phyloP scores from a whole-genome alignment of 441 rosid species.

The Syzygium syzygioides region DNA sequence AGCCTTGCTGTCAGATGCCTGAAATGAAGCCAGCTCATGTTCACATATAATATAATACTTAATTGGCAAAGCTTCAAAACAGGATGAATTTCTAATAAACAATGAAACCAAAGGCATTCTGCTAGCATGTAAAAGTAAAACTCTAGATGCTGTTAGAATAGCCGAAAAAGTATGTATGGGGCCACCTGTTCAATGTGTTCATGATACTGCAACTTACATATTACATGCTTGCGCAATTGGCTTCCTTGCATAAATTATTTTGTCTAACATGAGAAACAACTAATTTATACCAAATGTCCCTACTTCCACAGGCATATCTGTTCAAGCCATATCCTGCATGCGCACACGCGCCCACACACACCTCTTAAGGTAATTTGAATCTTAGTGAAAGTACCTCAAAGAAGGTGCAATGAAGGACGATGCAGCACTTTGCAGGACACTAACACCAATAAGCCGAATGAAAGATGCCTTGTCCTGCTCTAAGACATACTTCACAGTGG shows the following conservation, averaged over 20 bases:
- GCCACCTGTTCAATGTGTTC: not conserved
- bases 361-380: not conserved
- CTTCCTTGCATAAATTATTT: not conserved
- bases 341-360: too few species aligned
- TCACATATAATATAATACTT: not conserved
- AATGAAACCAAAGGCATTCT: not conserved
- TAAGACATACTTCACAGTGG: conserved; percentile 92
- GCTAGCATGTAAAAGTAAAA: not conserved
- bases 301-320: not conserved
- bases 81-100: not conserved
- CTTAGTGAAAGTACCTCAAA: conserved; percentile 43
- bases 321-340: not conserved
- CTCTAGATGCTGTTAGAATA: not conserved
- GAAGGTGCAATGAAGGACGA: conserved; percentile 95
- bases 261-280: not conserved
- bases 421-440: conserved; percentile 95
- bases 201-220: not conserved
- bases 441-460: conserved; percentile 74
- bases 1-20: conserved; percentile 87
- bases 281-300: not conserved
- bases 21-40: conserved; percentile 6
- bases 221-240: not conserved
- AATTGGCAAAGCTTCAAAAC: not conserved
- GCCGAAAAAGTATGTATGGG: not conserved
- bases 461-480: conserved; percentile 94